These are phyloP conservation scores for Pseudogymnoascus sp. DNA, from an alignment of 2,329 filamentous ascomycete genomes.

Conservation along the genomic window DNA sequence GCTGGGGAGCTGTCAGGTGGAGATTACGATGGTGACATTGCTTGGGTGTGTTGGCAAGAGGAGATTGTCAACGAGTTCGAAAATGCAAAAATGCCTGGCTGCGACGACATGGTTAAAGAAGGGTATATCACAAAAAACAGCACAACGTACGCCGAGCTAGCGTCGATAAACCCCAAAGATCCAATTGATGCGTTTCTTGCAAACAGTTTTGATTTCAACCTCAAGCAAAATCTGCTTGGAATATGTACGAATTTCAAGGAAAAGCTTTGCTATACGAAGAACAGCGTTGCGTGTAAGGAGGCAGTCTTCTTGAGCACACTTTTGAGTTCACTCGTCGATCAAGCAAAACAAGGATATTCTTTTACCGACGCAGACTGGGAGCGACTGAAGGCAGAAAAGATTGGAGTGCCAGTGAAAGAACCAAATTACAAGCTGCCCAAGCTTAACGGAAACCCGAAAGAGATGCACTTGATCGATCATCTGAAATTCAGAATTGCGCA, in stretches of 20 bases:
- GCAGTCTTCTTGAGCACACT: conserved; percentile 46
- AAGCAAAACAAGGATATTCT: conserved; percentile 46
- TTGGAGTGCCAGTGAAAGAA: conserved; percentile 22
- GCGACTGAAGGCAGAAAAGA: conserved; percentile 24
- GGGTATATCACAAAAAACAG: conserved; percentile 46
- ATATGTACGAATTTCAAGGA: conserved; percentile 59
- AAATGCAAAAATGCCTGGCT: conserved; percentile 47
- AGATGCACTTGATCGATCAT: conserved; percentile 53
- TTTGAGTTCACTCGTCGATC: conserved; percentile 49
- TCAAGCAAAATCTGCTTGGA: conserved; percentile 52
- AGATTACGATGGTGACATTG: conserved; percentile 74
- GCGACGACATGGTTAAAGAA: conserved; percentile 38
- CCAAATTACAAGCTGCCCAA: conserved; percentile 40
- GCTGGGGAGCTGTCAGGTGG: conserved; percentile 69
- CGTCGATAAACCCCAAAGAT: conserved; percentile 14
- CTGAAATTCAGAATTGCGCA: conserved; percentile 50
- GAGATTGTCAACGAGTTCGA: conserved; percentile 58
- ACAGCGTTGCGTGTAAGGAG: conserved; percentile 38
- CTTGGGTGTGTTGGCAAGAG: conserved; percentile 71
- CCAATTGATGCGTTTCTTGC: conserved; percentile 39
- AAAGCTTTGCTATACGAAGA: conserved; percentile 51
- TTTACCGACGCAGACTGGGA: conserved; percentile 41
- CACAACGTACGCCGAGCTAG: conserved; percentile 29
- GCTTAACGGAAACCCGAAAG: conserved; percentile 20
- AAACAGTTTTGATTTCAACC: conserved; percentile 50